phyloP scores from a whole-genome alignment of 1,139 yeast species.

The Pichia sp. region DNA sequence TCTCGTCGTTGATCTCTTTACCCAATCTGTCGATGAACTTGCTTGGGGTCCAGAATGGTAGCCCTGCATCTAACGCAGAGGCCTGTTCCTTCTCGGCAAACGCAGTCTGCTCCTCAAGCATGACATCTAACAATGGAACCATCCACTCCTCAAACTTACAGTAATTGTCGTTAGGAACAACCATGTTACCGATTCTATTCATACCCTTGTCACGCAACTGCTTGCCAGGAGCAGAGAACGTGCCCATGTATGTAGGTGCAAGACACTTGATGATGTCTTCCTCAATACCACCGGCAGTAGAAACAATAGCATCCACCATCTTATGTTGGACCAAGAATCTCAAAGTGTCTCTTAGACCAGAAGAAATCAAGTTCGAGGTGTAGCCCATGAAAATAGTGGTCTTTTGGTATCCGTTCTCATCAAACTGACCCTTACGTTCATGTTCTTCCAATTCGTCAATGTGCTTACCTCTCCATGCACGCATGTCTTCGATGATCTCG shows the following conservation, averaged over 20 bases:
- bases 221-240: constrained; percentile 75
- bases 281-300: constrained; percentile 97
- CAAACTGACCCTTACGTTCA: constrained; percentile 68
- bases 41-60: constrained; percentile 86
- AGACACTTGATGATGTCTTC: constrained; percentile 94
- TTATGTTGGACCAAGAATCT: constrained; percentile 87
- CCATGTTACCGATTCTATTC: constrained; percentile 93
- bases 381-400: constrained; percentile 92
- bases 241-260: constrained; percentile 95
- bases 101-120: constrained; percentile 84
- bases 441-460: constrained; percentile 61
- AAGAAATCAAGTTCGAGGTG: constrained; percentile 93
- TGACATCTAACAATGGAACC: constrained; percentile 81
- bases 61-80: constrained; percentile 55
- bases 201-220: constrained; percentile 88
- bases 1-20: constrained; percentile 88
- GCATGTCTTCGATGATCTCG: constrained; percentile 86
- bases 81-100: constrained; percentile 47
- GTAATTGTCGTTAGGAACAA: constrained; percentile 96
- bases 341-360: constrained; percentile 89
- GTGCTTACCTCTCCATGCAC: constrained; percentile 84
- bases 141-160: constrained; percentile 98
- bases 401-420: constrained; percentile 75
- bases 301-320: constrained; percentile 90
- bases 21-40: constrained; percentile 89